Percentiles rank a stretch among this genome's conserved stretches.
Conservation (phyloP, 2,329 filamentous ascomycete genomes). For the Pyrenophora tritici-repentis region DNA sequence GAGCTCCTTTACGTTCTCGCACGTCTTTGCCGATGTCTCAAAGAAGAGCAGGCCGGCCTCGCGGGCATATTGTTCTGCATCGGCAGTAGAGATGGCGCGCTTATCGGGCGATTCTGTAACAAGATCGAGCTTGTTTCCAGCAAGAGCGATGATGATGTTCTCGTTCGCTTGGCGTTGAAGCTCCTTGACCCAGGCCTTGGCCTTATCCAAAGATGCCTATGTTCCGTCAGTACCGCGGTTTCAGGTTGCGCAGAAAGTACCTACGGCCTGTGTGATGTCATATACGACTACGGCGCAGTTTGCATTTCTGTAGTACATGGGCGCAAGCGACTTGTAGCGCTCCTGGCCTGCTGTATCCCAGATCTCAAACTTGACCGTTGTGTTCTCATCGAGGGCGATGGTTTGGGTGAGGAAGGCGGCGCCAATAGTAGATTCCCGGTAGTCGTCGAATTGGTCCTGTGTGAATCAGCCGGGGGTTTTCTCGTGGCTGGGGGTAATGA, state of each 20-base stretch:
- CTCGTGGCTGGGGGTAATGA: too few species aligned
- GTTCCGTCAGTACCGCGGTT: conserved; percentile 24
- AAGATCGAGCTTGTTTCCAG: conserved; percentile 92
- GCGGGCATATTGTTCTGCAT: conserved; percentile 92
- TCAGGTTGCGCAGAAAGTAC: conserved; percentile 42
- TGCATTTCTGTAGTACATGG: conserved; percentile 99
- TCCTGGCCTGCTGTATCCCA: conserved; percentile 94
- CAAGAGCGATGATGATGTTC: conserved; percentile 98
- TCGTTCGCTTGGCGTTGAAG: conserved; percentile 98
- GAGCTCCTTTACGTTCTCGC: conserved; percentile 91
- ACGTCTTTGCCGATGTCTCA: conserved; percentile 96
- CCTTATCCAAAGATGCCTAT: conserved; percentile 95
- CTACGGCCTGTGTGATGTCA: conserved; percentile 97
- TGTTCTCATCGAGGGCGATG: conserved; percentile 96
- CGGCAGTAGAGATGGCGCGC: conserved; percentile 83
- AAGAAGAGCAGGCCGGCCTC: conserved; percentile 97
- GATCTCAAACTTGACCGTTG: conserved; percentile 99
- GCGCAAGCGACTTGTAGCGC: conserved; percentile 96
- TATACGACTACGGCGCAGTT: conserved; percentile 99
- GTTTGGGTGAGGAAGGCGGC: conserved; percentile 99
- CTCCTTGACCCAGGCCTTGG: conserved; percentile 99
- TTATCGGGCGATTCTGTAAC: conserved; percentile 95
- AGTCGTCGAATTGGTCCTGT: conserved; percentile 98
- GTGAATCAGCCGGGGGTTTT: neutral
- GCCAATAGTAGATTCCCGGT: conserved; percentile 96